These are phyloP conservation scores for Fusarium multiceps DNA, from an alignment of 2,329 filamentous ascomycete species.

Conservation along the genomic window DNA sequence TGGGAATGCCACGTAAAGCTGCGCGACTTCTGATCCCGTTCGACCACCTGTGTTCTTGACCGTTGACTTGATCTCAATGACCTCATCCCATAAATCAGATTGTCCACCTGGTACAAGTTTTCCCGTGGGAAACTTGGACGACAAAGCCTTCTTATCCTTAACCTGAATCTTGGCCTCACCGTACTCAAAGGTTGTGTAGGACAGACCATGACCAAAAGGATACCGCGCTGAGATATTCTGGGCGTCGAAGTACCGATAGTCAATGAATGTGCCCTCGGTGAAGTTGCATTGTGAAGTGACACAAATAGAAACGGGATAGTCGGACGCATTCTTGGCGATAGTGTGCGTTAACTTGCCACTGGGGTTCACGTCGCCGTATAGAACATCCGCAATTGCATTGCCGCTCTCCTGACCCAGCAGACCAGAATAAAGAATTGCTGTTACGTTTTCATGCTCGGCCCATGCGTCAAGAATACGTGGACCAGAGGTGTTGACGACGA, in stretches of 20 bases:
- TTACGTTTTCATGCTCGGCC: slow-evolving; percentile 57
- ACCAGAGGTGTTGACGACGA: slow-evolving; percentile 74
- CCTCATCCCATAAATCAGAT: neutral
- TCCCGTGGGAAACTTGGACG: neutral
- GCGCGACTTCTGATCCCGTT: neutral
- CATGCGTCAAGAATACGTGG: slow-evolving; percentile 68
- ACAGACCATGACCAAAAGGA: neutral
- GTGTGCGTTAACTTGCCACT: neutral
- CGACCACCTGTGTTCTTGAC: neutral
- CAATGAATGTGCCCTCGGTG: neutral
- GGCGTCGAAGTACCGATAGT: neutral
- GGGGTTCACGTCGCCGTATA: neutral
- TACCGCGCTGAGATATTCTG: neutral
- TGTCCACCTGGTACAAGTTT: neutral
- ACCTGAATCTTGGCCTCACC: neutral
- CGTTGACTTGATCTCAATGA: neutral
- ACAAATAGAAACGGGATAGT: neutral
- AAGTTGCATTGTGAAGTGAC: neutral
- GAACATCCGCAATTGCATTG: neutral
- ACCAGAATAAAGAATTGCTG: slow-evolving; percentile 74
- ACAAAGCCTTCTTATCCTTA: neutral
- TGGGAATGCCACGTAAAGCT: neutral
- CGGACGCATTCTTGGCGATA: neutral
- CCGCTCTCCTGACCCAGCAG: slow-evolving; percentile 72
- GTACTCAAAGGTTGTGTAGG: neutral